Evolutionary conservation across 2,329 filamentous ascomycete genomes (phyloP), one percentile per base, ranked within the genome.

Genomic region (Aureobasidium sp.): DNA sequence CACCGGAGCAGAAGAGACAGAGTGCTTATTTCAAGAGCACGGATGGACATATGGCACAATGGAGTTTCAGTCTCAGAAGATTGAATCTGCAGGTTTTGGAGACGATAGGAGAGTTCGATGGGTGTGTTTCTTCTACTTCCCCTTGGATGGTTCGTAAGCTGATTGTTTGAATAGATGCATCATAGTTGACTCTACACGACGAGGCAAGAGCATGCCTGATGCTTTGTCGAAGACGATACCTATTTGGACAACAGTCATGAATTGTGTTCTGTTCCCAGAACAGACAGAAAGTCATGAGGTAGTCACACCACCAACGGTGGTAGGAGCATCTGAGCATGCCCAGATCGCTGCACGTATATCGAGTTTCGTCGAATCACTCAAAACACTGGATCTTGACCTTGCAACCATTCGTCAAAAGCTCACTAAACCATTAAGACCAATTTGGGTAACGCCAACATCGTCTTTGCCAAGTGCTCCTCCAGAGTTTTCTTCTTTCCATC

Each of bases 21-120:
- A 91, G 89, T 66, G 90, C 88, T 36, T 99, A 97, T 75, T 99
- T 97, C 77, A 99, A 99, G 80, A 96, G 90, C 75, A 99, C 94
- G 2, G 94, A 99, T 76, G 94, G 94, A 1, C 94, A 99, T 73
- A 86, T 86, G 58, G 87, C 90, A 9, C 86, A 95, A 70, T 99
- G 94, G 94, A 84, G 86, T 64, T 96, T 97, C 71, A 96, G 90
- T 74, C 83, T 87, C 25, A 79, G 94, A 65, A 81, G 94, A 66
- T 75, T 97, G 69, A 99, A 99, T 71, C 71, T 96, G 68, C 89
- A 96, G 66, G 72, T 97, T 16, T 73, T 97, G 54, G 81, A 86
- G 37, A 69, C 92, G 44, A 81, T 93, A 60, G 85, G 82, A 64
- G 69, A 77, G 61, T 71, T 84, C 73, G 85, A 89, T 68, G 91